Evolutionary conservation across 768 basidiomycete species (phyloP).

Genomic region (Candolleomyces efflorescens): DNA sequence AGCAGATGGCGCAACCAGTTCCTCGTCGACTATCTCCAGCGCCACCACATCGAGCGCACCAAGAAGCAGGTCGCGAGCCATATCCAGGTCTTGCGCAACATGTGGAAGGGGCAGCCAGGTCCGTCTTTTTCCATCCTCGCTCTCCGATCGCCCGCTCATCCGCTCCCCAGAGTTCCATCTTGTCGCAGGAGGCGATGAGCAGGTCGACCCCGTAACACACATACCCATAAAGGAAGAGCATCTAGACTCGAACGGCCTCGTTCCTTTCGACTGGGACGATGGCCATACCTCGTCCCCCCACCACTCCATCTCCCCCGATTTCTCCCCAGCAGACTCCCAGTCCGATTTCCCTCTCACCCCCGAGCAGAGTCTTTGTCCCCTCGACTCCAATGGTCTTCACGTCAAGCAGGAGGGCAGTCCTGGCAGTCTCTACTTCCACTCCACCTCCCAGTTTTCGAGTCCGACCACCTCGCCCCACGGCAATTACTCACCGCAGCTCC

Average conservation of each 20-base stretch:
- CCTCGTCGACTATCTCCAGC: constrained; percentile 75
- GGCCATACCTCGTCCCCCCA: constrained; percentile 24
- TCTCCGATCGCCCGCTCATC: constrained; percentile 7
- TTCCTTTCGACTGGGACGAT: constrained; percentile 44
- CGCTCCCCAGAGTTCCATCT: constrained; percentile 55
- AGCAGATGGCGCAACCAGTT: constrained; percentile 83
- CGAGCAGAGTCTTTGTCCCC: constrained; percentile 28
- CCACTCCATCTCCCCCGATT: constrained; percentile 40
- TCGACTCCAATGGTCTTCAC: constrained; percentile 13
- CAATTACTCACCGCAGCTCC: constrained; percentile 23
- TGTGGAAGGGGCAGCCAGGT: constrained; percentile 87
- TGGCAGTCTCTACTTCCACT: constrained; percentile 4
- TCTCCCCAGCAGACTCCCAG: constrained; percentile 40
- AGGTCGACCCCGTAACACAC: constrained; percentile 49
- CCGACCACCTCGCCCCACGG: constrained; percentile 29
- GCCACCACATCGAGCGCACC: constrained; percentile 62
- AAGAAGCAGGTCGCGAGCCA: constrained; percentile 92
- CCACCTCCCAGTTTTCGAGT: constrained; percentile 14
- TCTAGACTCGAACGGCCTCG: constrained; percentile 34
- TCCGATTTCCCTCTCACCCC: constrained; percentile 46
- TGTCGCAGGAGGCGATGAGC: constrained; percentile 77
- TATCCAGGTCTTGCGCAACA: constrained; percentile 79
- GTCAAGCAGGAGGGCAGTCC: constrained; percentile 9
- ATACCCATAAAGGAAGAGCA: constrained; percentile 56
- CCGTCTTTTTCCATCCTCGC: constrained; percentile 11